Evolutionary conservation across 2,329 filamentous ascomycete genomes (phyloP), one percentile per base, ranked within the genome.

Genomic region (Curvularia hawaiiensis): DNA sequence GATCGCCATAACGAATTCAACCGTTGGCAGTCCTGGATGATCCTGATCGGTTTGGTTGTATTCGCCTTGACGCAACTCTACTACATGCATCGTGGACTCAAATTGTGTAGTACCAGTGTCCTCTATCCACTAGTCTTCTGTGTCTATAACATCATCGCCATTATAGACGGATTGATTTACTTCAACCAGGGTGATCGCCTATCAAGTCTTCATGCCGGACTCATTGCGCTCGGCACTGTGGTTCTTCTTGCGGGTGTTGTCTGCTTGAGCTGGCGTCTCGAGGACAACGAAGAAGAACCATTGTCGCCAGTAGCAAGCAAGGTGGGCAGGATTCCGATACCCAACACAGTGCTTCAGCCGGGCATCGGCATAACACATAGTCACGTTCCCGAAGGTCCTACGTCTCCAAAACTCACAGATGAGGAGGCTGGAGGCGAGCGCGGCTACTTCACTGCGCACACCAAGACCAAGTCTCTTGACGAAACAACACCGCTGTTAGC

Each of bases 111-210:
- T 53, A 98, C 95, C 22, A 97, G 92, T 69, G 90, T 98, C 60
- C 83, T 99, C 65, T 99, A 99, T 77, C 95, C 95, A 5, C 88
- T 98, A 67, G 93, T 98, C 39, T 99, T 99, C 78, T 99, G 95
- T 83, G 87, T 98, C 63, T 99, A 98, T 83, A 99, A 99, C 82
- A 97, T 99, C 71, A 93, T 98, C 71, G 95, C 95, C 64, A 99
- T 99, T 66, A 82, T 98, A 66, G 95, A 99, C 77, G 95, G 95
- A 31, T 83, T 99, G 66, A 97, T 99, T 69, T 99, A 98, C 78
- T 99, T 98, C 79, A 85, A 90, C 68, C 95, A 99, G 77, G 90
- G 89, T 52, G 89, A 92, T 63, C 84, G 90, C 54, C 86, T 99
- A 61, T 87, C 88, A 16, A 83, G 87, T 0, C 78, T 95, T 2